These are phyloP conservation scores for Solanum infundibuliforme DNA, from an alignment of 257 asterid species.

Conservation along the genomic window DNA sequence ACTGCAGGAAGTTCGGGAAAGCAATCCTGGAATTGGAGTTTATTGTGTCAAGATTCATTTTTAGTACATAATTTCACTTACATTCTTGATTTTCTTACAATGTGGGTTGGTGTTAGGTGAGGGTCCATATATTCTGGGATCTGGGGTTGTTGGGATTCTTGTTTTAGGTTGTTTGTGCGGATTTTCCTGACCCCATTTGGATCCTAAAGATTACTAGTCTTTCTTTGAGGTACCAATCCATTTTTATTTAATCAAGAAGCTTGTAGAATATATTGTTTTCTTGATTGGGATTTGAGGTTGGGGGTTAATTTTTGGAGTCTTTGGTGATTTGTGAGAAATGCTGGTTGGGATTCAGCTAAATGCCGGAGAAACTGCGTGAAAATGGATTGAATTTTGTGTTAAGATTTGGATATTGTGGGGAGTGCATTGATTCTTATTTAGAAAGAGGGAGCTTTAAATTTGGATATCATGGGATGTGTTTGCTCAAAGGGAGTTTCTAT, in stretches of 20 bases:
- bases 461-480: slow-evolving; percentile 63
- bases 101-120: slow-evolving; percentile 34
- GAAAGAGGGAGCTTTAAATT: slow-evolving; percentile 32
- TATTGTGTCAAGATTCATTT: not conserved
- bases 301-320: not conserved
- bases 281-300: slow-evolving; percentile 6
- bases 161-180: not conserved
- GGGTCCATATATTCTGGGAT: slow-evolving; percentile 27
- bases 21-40: slow-evolving; percentile 4
- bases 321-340: slow-evolving; percentile 26
- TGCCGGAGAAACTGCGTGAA: slow-evolving; percentile 30
- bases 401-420: slow-evolving; percentile 12
- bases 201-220: slow-evolving; percentile 9
- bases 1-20: slow-evolving; percentile 13
- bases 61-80: not conserved
- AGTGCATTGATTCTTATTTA: slow-evolving; percentile 35
- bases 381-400: slow-evolving; percentile 24
- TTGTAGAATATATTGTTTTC: not conserved
- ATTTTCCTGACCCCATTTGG: not conserved
- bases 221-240: not conserved
- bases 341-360: slow-evolving; percentile 17
- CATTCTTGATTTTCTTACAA: slow-evolving; percentile 23
- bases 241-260: not conserved
- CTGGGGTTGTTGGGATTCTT: slow-evolving; percentile 15
- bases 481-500: slow-evolving; percentile 54